Evolutionary conservation across 2,329 filamentous ascomycete species (phyloP).

Genomic region (Cladosporium oxysporum): DNA sequence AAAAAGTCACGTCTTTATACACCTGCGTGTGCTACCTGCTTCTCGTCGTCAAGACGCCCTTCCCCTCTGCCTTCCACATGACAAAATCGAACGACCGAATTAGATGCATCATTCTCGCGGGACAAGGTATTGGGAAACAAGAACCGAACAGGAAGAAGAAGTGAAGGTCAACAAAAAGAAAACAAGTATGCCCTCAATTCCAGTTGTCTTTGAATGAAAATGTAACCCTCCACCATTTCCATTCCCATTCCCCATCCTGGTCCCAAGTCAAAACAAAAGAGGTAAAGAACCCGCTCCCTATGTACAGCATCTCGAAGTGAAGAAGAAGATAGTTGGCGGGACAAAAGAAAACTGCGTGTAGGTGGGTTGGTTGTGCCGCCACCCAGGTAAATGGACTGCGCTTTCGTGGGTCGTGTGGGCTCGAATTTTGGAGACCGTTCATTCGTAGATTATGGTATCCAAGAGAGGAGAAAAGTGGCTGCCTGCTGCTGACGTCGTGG

Average conservation of each 20-base stretch:
- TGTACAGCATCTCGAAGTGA: conserved; percentile 1
- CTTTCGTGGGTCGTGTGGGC: conserved; percentile 1
- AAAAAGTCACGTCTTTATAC: conserved; percentile 2
- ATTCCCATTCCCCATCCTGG: conserved; percentile 2
- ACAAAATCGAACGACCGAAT: not conserved
- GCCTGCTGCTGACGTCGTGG: not conserved
- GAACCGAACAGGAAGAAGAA: not conserved
- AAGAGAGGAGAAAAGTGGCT: conserved; percentile 1
- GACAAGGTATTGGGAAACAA: not conserved
- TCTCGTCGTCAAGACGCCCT: not conserved
- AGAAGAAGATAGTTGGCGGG: not conserved
- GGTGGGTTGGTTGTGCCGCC: not conserved
- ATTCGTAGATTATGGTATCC: conserved; percentile 12
- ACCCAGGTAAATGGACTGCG: not conserved
- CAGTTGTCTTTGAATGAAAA: not conserved
- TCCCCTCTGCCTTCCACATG: not conserved
- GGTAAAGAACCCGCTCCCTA: conserved; percentile 6
- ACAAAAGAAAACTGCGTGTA: conserved; percentile 13
- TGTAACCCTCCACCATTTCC: not conserved
- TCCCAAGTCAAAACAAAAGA: not conserved
- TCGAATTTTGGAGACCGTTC: conserved; percentile 7
- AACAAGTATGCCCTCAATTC: not conserved
- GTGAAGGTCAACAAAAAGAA: not conserved
- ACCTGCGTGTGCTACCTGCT: not conserved
- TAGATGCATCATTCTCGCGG: conserved; percentile 1